Base-by-base conservation (phyloP, 495 filamentous ascomycete genomes). In the Cercophora sp. region DNA sequence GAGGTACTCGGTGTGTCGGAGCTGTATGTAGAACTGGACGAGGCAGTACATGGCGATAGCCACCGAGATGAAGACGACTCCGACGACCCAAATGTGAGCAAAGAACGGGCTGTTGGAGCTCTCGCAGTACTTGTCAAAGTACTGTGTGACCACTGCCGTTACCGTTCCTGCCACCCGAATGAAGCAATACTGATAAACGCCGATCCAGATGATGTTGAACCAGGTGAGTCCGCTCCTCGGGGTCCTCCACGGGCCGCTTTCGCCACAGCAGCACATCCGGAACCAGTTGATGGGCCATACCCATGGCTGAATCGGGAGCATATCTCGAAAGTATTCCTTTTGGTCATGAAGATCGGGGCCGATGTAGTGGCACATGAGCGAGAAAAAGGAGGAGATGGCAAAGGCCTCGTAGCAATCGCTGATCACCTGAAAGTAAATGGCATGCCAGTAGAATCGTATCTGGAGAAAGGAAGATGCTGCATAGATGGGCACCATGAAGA, bases 351-450 rank as follows among this genome's bases (percentile, higher is more conserved):
- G 70, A 58, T 85, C 80, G 18, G 87, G 88, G 6, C 83, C 87
- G 52, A 91, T 82, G 62, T 94, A 95, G 64, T 85, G 79, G 63
- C 90, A 95, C 60, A 95, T 68, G 18, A 96, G 76, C n/a, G 87
- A 81, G 68, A 96, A 96, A 76, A 96, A 96, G 49, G 85, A 85
- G 26, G 88, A 85, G 52, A 96, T 92, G 36, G 89, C 87, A 60
- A 96, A 93, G 4, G 91, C 89, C 72, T 96, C 91, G 68, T 95
- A 95, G 68, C 88, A 94, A 62, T 95, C 84, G 55, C 86, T 82
- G 45, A 91, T 61, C 25, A 95, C 84, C 57, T 86, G 75, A 65
- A 85, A 95, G 65, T 95, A 96, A 31, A 95, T 81, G 11, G 85
- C 81, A 56, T 92, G 81, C 67, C 80, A 80, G 68, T 94, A 93